Percentiles rank a stretch among this genome's conserved stretches.
phyloP scores from a whole-genome alignment of 2,329 filamentous ascomycete genomes.

The Penicillium sp. region DNA sequence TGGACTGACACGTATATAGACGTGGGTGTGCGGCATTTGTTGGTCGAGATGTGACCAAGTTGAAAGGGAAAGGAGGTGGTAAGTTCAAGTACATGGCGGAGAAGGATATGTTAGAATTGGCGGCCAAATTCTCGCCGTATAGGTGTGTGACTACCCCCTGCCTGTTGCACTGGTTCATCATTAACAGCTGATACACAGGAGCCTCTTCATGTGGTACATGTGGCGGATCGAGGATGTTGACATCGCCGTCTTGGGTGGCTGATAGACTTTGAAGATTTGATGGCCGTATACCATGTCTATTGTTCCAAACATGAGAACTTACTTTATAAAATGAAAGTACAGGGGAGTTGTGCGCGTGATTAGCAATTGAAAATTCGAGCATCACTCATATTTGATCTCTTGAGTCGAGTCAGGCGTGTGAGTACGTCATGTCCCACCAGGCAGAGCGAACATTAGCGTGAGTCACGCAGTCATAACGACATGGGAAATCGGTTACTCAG shows the following conservation, averaged over 20 bases:
- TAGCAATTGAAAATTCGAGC: not conserved
- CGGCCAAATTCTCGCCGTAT: slow-evolving; percentile 79
- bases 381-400: not conserved
- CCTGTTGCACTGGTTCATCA: not conserved
- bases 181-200: slow-evolving; percentile 49
- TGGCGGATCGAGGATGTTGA: slow-evolving; percentile 84
- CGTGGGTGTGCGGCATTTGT: slow-evolving; percentile 86
- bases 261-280: not conserved
- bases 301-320: not conserved
- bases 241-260: slow-evolving; percentile 50
- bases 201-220: slow-evolving; percentile 98
- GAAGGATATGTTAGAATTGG: slow-evolving; percentile 81
- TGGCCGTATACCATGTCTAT: not conserved
- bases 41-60: slow-evolving; percentile 76
- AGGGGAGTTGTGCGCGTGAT: not conserved
- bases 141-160: slow-evolving; percentile 46
- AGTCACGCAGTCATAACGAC: not conserved
- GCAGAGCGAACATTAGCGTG: not conserved
- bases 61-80: slow-evolving; percentile 73
- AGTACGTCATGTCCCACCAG: not conserved
- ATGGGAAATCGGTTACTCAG: not conserved
- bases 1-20: slow-evolving; percentile 33
- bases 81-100: slow-evolving; percentile 99
- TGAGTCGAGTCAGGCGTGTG: not conserved
- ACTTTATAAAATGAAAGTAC: not conserved